Conservation (phyloP, 129 eudicot species). For the Tagetes erecta region DNA sequence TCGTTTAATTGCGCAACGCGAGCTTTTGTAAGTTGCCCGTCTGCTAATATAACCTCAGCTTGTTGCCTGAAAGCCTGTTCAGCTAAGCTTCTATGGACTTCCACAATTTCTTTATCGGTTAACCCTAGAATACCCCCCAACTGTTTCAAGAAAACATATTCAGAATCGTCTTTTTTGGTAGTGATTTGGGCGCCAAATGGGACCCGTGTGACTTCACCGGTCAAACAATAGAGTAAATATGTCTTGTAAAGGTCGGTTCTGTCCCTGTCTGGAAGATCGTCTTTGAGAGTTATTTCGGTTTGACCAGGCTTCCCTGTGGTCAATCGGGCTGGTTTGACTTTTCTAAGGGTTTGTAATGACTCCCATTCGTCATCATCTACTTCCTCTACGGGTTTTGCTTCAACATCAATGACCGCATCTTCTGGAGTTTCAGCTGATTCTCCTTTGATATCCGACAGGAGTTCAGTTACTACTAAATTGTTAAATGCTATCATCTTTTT, state of each 20-base stretch:
- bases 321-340: constrained; percentile 49
- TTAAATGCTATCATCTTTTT: constrained; percentile 84
- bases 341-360: constrained; percentile 64
- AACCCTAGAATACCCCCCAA: constrained; percentile 84
- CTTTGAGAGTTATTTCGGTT: constrained; percentile 77
- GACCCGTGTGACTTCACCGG: constrained; percentile 64
- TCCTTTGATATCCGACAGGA: constrained; percentile 92
- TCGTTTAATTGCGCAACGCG: constrained; percentile 69
- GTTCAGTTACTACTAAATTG: constrained; percentile 70
- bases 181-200: constrained; percentile 71
- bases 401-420: constrained; percentile 37
- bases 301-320: constrained; percentile 51
- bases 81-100: constrained; percentile 75
- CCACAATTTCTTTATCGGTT: constrained; percentile 65
- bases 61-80: constrained; percentile 79
- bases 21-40: constrained; percentile 77
- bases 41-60: constrained; percentile 95
- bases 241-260: constrained; percentile 82
- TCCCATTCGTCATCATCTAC: constrained; percentile 78
- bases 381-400: constrained; percentile 42
- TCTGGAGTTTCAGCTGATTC: constrained; percentile 61
- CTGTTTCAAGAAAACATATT: constrained; percentile 59
- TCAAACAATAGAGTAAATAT: constrained; percentile 63
- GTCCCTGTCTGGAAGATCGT: constrained; percentile 83
- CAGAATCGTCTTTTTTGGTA: constrained; percentile 72